Base-by-base conservation (phyloP, 768 basidiomycete species). In the Serendipita indica region DNA sequence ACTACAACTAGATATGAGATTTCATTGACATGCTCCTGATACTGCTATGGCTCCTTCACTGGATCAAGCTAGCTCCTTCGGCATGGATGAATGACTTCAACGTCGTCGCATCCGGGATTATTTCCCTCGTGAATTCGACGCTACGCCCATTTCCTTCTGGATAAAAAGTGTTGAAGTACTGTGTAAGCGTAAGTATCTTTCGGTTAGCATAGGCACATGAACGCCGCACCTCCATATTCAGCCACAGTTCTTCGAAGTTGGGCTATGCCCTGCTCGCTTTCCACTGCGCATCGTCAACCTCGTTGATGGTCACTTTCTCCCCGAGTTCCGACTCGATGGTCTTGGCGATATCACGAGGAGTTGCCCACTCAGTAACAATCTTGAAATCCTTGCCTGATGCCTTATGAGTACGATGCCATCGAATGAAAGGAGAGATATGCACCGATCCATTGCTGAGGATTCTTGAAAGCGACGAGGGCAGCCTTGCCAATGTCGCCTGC, bases 401-500 rank as follows among this genome's bases (percentile, higher is more conserved):
- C 20, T 43, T 60, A 52, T 3, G 18, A 12, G 12, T 5, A 33
- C 25, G 25, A 10, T 25, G 22, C 7, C 49, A 22, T 5, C 20
- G 30, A 27, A 1, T 27, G 20, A 27, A 27, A 54, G 3, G 20
- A 4, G 16, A n/a, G 25, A 59, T 25, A 27, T 33, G 4, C 27
- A 60, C 59, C 59, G 25, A 60, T 56, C 59, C 59, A 60, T 56
- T 60, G 33, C 32, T 49, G 25, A n/a, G 59, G 59, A 28, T 60
- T 22, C 46, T 60, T 60, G 46, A 60, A 60, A 16, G 59, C 59
- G 22, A 33, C 59, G 20, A 28, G 35, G 14, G 33, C 49, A 25
- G 27, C 33, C 20, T 22, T 32, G 16, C 59, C 59, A 18, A 49
- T 60, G 7, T 60, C 59, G 14, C 27, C 3, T 3, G 49, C 59